Evolutionary conservation across 805 yeast genomes (phyloP), one percentile per base, ranked within the genome.

Genomic region (Lipomyces yamadae): DNA sequence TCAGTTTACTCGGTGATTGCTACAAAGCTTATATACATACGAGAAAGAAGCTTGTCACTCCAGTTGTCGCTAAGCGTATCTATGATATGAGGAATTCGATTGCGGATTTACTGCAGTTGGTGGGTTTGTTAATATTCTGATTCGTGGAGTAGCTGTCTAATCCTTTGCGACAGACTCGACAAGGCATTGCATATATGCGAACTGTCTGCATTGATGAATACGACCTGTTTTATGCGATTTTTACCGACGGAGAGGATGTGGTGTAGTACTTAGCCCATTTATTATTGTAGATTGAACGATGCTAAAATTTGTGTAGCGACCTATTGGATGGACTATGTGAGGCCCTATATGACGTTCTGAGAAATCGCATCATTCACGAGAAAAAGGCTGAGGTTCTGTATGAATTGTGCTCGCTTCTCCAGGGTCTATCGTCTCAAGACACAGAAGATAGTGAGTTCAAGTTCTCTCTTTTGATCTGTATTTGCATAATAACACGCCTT

Each of bases 311-410:
- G 5, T 18, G 11, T 45, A 67, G 70, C 64, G 77, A 79, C 5
- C 91, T 91, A 87, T 84, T 90, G 67, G 84, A 83, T 57, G 82
- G 81, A 32, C 72, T 92, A 2, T 81, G 91, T 39, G 97, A 92
- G 48, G 95, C 97, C 0, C 78, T 93, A 33, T 90, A 92, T 73
- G 94, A 90, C 70, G 77, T 82, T 1, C 76, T 91, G 45, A 82
- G 97, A 69, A 84, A 86, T 65, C 81, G 83, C 58, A 85, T 92
- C 1, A 80, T 92, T 54, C 84, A 88, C 65, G 98, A 93, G 75
- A 80, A 83, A 13, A 87, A 86, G 70, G 87, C 94, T 34, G 81
- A 83, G 32, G 81, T 81, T 10, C 78, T 95, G 32, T 91, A 97
- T 77, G 96, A 92, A 73, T 79, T 92, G 55, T 86, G 92, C 1